These are phyloP conservation scores for Blastocystis sp. DNA, from an alignment of 352 stramenopile species.

Conservation along the genomic window DNA sequence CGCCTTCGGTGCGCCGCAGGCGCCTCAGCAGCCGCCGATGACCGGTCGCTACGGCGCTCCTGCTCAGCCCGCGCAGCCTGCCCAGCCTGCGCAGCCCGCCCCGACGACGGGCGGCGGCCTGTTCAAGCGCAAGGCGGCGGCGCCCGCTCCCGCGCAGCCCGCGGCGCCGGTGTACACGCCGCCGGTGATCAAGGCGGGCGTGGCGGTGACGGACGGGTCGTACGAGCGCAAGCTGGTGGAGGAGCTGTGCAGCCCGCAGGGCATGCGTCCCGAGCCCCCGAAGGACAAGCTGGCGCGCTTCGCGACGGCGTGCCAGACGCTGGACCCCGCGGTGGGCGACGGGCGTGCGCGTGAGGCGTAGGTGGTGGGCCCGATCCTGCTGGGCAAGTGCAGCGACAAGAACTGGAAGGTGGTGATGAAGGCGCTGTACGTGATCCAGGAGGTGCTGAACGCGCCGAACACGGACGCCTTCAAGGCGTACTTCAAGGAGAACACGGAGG, in stretches of 20 bases:
- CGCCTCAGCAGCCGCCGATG: background rate
- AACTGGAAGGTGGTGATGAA: slow-evolving; percentile 70
- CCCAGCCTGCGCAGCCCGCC: background rate
- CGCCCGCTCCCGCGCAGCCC: background rate
- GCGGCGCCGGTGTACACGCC: slow-evolving; percentile 49
- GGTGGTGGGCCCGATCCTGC: slow-evolving; percentile 64
- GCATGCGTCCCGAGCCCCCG: slow-evolving; percentile 62
- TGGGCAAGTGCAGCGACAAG: slow-evolving; percentile 61
- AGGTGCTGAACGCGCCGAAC: slow-evolving; percentile 51
- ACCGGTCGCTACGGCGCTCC: slow-evolving; percentile 39
- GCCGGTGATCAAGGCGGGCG: slow-evolving; percentile 46
- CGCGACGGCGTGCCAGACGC: slow-evolving; percentile 45
- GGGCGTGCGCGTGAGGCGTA: background rate
- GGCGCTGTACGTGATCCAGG: slow-evolving; percentile 64
- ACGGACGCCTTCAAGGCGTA: slow-evolving; percentile 59
- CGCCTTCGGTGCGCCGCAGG: background rate
- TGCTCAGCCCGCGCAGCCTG: background rate
- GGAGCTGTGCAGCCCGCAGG: slow-evolving; percentile 62
- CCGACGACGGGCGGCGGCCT: background rate
- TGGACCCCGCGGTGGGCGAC: slow-evolving; percentile 31
- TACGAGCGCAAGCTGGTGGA: slow-evolving; percentile 68
- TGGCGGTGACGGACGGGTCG: slow-evolving; percentile 48
- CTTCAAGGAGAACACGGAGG: slow-evolving; percentile 66
- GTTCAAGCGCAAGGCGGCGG: slow-evolving; percentile 17
- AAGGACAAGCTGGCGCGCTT: slow-evolving; percentile 66